Base-by-base conservation (phyloP, 2,329 filamentous ascomycete genomes). In the Xylaria sp. region DNA sequence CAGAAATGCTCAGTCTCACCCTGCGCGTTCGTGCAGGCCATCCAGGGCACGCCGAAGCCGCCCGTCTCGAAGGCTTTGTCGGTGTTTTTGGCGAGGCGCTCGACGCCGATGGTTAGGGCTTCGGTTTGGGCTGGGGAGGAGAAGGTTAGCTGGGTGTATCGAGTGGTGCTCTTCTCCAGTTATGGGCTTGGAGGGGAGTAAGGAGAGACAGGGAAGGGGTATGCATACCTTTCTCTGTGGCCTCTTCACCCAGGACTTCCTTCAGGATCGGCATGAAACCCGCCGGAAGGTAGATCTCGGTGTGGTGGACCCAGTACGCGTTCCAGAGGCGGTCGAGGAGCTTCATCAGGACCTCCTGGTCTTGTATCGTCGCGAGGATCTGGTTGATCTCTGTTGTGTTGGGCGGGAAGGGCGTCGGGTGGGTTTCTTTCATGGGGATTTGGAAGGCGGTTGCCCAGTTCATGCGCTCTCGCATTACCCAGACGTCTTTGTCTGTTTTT, bases 11-110 rank as follows among this genome's bases (percentile, higher is more conserved):
- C 71, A 4, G 59, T 73, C 54, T 71, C 52, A 8, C 73, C 69
- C 13, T 57, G 52, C 1, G 56, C 37, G 51, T 73, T 72, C 30
- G 72, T 73, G 65, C 74, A 76, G 8, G 68, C 69, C 54, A 76
- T 64, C 74, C 74, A 77, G 4, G 74, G 75, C 47, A 76, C 59
- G 2, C 75, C 74, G 61, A 77, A 76, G 1, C 73, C 74, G 52
- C 72, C 74, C 0, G 70, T 65, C 5, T 59, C 68, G 62, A 76
- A 76, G 0, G 74, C 75, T 16, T 53, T 18, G 54, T 74, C 70
- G 3, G 74, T 76, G 62, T 76, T 75, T 10, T 58, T 54, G 35
- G 63, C 13, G n/a, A 76, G 66, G 2, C 59, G 52, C 11, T 63
- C 19, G 63, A 76, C 76, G 53, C 68, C 71, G 5, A 69, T 67